Percentiles rank a stretch among this genome's conserved stretches.
These are phyloP conservation scores for Aaosphaeria arxii DNA, from an alignment of 2,329 filamentous ascomycete genomes.

Conservation along the genomic window DNA sequence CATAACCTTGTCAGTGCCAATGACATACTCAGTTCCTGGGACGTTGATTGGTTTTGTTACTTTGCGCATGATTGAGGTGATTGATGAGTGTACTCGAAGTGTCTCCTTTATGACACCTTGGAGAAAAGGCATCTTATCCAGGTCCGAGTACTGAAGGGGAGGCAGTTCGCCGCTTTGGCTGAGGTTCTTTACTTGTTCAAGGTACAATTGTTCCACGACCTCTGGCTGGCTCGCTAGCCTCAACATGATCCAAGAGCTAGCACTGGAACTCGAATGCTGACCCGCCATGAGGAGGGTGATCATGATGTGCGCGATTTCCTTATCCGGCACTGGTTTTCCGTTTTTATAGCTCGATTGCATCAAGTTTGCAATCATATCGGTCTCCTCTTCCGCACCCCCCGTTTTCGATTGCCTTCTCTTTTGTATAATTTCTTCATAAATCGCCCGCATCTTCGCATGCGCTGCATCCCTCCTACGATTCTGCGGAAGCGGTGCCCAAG, in stretches of 20 bases:
- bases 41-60: slow-evolving; percentile 81
- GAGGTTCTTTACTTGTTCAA: slow-evolving; percentile 70
- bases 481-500: slow-evolving; percentile 76
- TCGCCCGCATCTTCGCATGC: slow-evolving; percentile 70
- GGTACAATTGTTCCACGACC: slow-evolving; percentile 71
- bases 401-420: slow-evolving; percentile 44
- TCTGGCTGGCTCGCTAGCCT: slow-evolving; percentile 70
- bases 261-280: slow-evolving; percentile 78
- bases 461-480: slow-evolving; percentile 73
- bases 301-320: slow-evolving; percentile 82
- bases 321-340: slow-evolving; percentile 66
- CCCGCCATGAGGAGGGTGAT: slow-evolving; percentile 83
- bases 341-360: slow-evolving; percentile 79
- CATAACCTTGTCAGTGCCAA: slow-evolving; percentile 73
- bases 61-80: slow-evolving; percentile 84
- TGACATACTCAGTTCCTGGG: slow-evolving; percentile 71
- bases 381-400: slow-evolving; percentile 41
- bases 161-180: slow-evolving; percentile 56
- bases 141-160: slow-evolving; percentile 67
- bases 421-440: slow-evolving; percentile 75
- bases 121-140: slow-evolving; percentile 74
- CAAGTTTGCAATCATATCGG: slow-evolving; percentile 78
- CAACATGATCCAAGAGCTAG: slow-evolving; percentile 75
- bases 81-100: slow-evolving; percentile 78
- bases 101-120: slow-evolving; percentile 82